Evolutionary conservation across 1,139 yeast species (phyloP).

Genomic region (Trichomonascaceae sp.): DNA sequence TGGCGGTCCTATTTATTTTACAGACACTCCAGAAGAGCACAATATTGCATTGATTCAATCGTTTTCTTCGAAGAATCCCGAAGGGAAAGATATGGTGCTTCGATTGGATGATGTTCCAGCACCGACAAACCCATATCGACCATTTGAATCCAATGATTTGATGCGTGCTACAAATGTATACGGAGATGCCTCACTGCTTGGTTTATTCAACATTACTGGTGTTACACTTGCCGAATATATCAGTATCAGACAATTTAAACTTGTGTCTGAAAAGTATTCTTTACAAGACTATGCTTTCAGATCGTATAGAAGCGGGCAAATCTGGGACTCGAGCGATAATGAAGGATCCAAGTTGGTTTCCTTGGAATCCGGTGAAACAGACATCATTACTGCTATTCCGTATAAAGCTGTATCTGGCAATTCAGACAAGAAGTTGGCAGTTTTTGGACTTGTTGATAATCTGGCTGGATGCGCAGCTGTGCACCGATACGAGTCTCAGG

Average conservation of each 20-base stretch:
- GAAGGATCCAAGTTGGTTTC: slow-evolving; percentile 12
- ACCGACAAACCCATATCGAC: slow-evolving; percentile 22
- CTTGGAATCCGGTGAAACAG: slow-evolving; percentile 20
- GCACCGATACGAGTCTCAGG: slow-evolving; percentile 8
- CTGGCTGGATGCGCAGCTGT: slow-evolving; percentile 20
- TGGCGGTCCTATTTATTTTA: slow-evolving; percentile 31
- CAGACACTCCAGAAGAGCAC: slow-evolving; percentile 25
- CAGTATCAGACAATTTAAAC: slow-evolving; percentile 10
- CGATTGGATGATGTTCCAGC: slow-evolving; percentile 20
- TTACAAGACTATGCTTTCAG: slow-evolving; percentile 13
- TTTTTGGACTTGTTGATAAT: slow-evolving; percentile 22
- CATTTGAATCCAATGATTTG: slow-evolving; percentile 13
- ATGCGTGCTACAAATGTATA: slow-evolving; percentile 17
- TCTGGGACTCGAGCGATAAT: slow-evolving; percentile 11
- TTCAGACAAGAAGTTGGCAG: slow-evolving; percentile 16
- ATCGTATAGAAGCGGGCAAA: slow-evolving; percentile 16
- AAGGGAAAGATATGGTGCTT: slow-evolving; percentile 17
- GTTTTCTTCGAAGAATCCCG: slow-evolving; percentile 18
- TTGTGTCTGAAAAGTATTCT: neutral
- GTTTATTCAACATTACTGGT: slow-evolving; percentile 21
- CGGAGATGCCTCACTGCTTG: slow-evolving; percentile 14
- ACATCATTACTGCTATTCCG: slow-evolving; percentile 22
- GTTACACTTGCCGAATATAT: slow-evolving; percentile 13
- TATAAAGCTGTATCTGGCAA: slow-evolving; percentile 13
- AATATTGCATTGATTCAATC: slow-evolving; percentile 20